Base-by-base conservation (phyloP, 176 grass and related monocot genomes). In the Raddia distichophylla region DNA sequence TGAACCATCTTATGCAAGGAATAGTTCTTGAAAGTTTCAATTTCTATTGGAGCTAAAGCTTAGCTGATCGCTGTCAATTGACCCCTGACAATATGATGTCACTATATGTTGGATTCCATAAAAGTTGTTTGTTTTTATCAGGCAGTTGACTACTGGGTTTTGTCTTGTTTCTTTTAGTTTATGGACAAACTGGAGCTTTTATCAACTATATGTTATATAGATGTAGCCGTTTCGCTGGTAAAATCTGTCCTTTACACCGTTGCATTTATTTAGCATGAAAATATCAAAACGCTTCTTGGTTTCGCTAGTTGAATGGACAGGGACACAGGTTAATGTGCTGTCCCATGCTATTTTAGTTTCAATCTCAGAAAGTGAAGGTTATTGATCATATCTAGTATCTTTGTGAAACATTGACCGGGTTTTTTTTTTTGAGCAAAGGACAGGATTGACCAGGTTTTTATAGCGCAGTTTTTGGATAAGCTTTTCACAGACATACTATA, bases 1-100 rank as follows among this genome's bases (percentile, higher is more conserved):
- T 51, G 27, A 76, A 55, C 64, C 76, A 74, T 68, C 15, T 35
- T 76, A 60, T 42, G 76, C 34, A 34, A 71, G 37, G 37, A 40
- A 40, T 40, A 68, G 49, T 51, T 10, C 56, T 48, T 75, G 13
- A 35, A 75, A 55, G 5, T 16, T 69, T 89, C 6, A 61, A 61
- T 69, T 20, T 75, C 35, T 83, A 40, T 74, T 47, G 6, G 14
- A 54, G 4, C 16, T 72, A 43, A 55, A 82, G 19, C 35, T 72
- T 40, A 65, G 27, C 58, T 58, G n/a, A 53, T 16, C 42, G 6
- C 10, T 66, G 5, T 35, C 59, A 52, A 57, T 15, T 74, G 62
- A 10, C 48, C 16, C 17, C 13, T 3, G 11, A 20, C 42, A 83
- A 9, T 0, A 10, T 62, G 2, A 10, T 4, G 40, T 13, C 43